Conservation (phyloP, 257 asterid genomes). For the Cordia subcordata region DNA sequence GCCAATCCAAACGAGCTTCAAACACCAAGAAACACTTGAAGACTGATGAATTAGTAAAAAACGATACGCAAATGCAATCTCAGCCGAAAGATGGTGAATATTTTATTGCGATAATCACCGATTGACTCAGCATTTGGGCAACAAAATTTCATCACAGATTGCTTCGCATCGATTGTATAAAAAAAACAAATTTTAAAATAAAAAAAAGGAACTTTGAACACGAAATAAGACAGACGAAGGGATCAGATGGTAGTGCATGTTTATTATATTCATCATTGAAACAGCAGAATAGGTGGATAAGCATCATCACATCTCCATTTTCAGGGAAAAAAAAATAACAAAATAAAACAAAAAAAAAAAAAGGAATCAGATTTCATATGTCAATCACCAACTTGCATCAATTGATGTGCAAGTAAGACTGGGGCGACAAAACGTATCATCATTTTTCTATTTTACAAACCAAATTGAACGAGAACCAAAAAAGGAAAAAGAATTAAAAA, state of each 20-base stretch:
- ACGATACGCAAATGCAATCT: conserved; percentile 47
- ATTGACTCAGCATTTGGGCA: conserved; percentile 24
- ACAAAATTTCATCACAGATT: conserved; percentile 46
- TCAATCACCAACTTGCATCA: conserved; percentile 40
- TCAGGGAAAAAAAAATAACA: not conserved
- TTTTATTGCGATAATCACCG: conserved; percentile 39
- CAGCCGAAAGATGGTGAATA: conserved; percentile 88
- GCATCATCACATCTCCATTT: conserved; percentile 35
- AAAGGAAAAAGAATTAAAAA: too few relatives aligned
- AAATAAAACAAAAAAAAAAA: not conserved
- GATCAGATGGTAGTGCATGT: conserved; percentile 96
- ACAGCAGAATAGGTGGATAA: conserved; percentile 46
- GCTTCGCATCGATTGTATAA: conserved; percentile 6
- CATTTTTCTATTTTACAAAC: conserved; percentile 12
- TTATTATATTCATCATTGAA: conserved; percentile 49
- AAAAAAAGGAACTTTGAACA: not conserved
- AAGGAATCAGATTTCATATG: conserved; percentile 28
- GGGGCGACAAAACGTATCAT: conserved; percentile 47
- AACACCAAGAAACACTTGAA: too few relatives aligned
- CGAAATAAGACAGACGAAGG: conserved; percentile 12
- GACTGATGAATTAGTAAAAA: too few relatives aligned
- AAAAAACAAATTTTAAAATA: too few relatives aligned
- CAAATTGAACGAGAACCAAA: too few relatives aligned
- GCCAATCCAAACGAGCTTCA: too few relatives aligned
- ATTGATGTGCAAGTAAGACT: conserved; percentile 37